Evolutionary conservation across 352 stramenopile species (phyloP).

Genomic region (Vaucheria bursata): DNA sequence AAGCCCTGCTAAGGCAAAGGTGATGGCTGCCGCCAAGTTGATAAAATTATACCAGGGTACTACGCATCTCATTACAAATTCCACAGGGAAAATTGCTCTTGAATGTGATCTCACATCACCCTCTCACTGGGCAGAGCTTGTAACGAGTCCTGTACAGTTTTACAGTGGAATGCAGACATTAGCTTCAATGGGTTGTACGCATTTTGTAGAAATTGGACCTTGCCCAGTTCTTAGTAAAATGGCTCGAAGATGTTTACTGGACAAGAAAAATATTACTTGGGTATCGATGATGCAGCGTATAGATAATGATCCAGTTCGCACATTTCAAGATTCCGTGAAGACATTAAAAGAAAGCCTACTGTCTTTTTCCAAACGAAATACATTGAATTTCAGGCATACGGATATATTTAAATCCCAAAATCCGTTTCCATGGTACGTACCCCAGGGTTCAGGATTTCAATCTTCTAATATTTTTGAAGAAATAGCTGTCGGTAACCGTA

Average conservation of each 20-base stretch:
- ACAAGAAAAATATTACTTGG: no score
- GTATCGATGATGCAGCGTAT: no score
- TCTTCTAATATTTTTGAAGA: no score
- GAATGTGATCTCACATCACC: slow-evolving; percentile 12
- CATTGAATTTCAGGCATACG: no score
- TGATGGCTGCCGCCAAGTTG: slow-evolving; percentile 14
- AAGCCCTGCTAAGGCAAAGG: slow-evolving; percentile 7
- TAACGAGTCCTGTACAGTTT: slow-evolving; percentile 31
- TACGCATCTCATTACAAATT: slow-evolving; percentile 31
- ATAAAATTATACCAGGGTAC: slow-evolving; percentile 9
- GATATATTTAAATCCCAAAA: no score
- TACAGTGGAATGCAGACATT: slow-evolving; percentile 28
- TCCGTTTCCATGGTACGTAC: no score
- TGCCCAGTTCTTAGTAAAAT: slow-evolving; percentile 13
- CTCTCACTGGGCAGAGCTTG: slow-evolving; percentile 37
- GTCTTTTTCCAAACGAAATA: no score
- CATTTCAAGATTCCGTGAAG: no score
- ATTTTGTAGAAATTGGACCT: slow-evolving; percentile 12
- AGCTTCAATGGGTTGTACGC: background rate
- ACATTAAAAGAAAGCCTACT: no score
- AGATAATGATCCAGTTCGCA: no score
- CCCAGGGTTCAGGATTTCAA: no score
- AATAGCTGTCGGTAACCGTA: background rate
- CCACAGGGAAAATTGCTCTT: slow-evolving; percentile 20
- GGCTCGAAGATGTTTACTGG: slow-evolving; percentile 7